Conservation (phyloP, 2,329 filamentous ascomycete species). For the Polytolypa hystricis region DNA sequence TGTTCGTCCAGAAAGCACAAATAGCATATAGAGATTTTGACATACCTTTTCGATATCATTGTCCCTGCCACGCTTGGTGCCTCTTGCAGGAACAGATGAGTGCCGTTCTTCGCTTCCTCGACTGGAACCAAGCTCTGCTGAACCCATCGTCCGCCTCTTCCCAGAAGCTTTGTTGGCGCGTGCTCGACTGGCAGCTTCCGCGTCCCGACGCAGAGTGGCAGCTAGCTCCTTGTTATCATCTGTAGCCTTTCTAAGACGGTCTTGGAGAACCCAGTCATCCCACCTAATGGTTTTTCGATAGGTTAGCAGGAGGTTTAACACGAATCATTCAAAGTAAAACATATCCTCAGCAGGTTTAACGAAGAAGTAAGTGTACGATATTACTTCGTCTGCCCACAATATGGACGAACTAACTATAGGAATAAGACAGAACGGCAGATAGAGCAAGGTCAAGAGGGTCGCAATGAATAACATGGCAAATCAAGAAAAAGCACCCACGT, state of each 20-base stretch:
- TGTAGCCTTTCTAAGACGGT: conserved; percentile 86
- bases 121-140: conserved; percentile 32
- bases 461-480: conserved; percentile 4
- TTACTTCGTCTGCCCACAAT: too few relatives aligned
- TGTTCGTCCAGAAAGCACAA: too few relatives aligned
- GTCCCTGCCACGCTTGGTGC: conserved; percentile 34
- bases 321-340: too few relatives aligned
- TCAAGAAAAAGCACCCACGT: conserved; percentile 38
- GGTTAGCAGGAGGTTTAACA: too few relatives aligned
- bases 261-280: conserved; percentile 96
- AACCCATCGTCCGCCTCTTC: conserved; percentile 29
- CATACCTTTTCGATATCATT: conserved; percentile 38
- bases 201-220: conserved; percentile 34
- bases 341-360: too few relatives aligned
- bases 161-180: conserved; percentile 23
- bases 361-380: too few relatives aligned
- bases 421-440: too few relatives aligned
- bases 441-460: neutral
- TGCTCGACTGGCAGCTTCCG: conserved; percentile 24
- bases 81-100: conserved; percentile 32
- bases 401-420: too few relatives aligned
- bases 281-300: too few relatives aligned
- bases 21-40: neutral
- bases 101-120: conserved; percentile 37
- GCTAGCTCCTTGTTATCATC: conserved; percentile 92